phyloP scores from a whole-genome alignment of 169 alveolate species.

The Plasmodium chabaudi region DNA sequence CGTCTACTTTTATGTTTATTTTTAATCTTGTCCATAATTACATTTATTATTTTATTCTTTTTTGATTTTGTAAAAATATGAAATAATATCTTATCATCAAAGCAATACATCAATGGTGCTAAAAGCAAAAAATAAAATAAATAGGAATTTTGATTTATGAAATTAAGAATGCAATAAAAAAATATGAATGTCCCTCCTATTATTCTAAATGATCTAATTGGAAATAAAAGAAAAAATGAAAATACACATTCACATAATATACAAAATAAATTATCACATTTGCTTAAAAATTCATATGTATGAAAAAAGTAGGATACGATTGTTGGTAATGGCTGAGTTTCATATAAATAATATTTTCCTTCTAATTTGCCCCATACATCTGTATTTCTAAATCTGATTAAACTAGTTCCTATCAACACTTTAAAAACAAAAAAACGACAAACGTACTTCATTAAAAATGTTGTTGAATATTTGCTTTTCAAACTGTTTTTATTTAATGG shows the following conservation, averaged over 20 bases:
- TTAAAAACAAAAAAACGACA: slow-evolving; percentile 54
- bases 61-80: slow-evolving; percentile 17
- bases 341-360: slow-evolving; percentile 58
- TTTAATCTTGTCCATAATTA: slow-evolving; percentile 21
- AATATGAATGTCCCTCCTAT: slow-evolving; percentile 35
- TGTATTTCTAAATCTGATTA: slow-evolving; percentile 31
- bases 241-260: slow-evolving; percentile 49
- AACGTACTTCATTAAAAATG: slow-evolving; percentile 11
- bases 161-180: slow-evolving; percentile 43
- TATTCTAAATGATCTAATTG: slow-evolving; percentile 45
- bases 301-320: slow-evolving; percentile 17
- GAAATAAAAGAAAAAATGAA: slow-evolving; percentile 54
- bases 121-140: slow-evolving; percentile 39
- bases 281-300: not conserved
- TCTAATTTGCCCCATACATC: slow-evolving; percentile 43
- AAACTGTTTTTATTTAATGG: slow-evolving; percentile 20
- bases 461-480: slow-evolving; percentile 16
- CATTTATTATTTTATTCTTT: slow-evolving; percentile 41
- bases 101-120: slow-evolving; percentile 70
- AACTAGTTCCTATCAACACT: slow-evolving; percentile 45
- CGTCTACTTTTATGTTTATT: slow-evolving; percentile 12
- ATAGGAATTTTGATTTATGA: slow-evolving; percentile 38
- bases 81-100: slow-evolving; percentile 48
- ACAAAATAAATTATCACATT: slow-evolving; percentile 59
- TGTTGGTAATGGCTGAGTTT: slow-evolving; percentile 59